phyloP scores from a whole-genome alignment of 2,329 filamentous ascomycete genomes.

The Biscogniauxia mediterranea region DNA sequence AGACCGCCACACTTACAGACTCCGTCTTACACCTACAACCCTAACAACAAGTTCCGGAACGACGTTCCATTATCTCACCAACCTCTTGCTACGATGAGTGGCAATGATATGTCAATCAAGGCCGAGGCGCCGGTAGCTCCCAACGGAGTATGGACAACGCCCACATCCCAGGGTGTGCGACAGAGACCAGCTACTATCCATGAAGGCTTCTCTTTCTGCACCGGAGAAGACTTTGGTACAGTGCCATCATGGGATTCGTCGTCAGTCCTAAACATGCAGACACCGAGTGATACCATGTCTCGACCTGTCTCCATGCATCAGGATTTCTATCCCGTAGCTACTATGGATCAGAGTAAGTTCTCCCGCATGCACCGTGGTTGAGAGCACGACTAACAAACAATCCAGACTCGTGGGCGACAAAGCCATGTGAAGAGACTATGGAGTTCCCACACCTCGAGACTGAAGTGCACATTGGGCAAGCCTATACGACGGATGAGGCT shows the following conservation, averaged over 20 bases:
- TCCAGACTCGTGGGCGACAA: constrained; percentile 50
- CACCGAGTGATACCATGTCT: constrained; percentile 50
- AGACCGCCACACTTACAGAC: constrained; percentile 50
- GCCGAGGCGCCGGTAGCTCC: constrained; percentile 46
- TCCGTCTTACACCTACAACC: constrained; percentile 49
- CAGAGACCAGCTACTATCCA: constrained; percentile 59
- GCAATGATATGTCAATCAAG: constrained; percentile 47
- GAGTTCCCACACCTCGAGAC: constrained; percentile 55
- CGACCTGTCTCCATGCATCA: constrained; percentile 58
- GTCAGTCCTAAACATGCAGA: constrained; percentile 49
- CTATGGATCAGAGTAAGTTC: constrained; percentile 49
- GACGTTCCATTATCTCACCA: constrained; percentile 43
- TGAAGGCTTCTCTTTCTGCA: constrained; percentile 59
- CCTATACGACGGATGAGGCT: constrained; percentile 61
- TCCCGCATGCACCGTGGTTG: constrained; percentile 8
- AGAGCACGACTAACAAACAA: constrained; percentile 22
- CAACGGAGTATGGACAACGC: constrained; percentile 54
- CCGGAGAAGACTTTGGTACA: constrained; percentile 51
- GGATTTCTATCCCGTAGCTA: constrained; percentile 52
- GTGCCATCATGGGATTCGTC: constrained; percentile 57
- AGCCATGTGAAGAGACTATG: constrained; percentile 55
- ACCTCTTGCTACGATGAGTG: constrained; percentile 50
- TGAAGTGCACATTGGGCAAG: constrained; percentile 61
- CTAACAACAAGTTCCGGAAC: constrained; percentile 47
- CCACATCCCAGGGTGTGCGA: constrained; percentile 49